Conservation (phyloP, 1,284 basidiomycete genomes). For the Pholiota adiposa region DNA sequence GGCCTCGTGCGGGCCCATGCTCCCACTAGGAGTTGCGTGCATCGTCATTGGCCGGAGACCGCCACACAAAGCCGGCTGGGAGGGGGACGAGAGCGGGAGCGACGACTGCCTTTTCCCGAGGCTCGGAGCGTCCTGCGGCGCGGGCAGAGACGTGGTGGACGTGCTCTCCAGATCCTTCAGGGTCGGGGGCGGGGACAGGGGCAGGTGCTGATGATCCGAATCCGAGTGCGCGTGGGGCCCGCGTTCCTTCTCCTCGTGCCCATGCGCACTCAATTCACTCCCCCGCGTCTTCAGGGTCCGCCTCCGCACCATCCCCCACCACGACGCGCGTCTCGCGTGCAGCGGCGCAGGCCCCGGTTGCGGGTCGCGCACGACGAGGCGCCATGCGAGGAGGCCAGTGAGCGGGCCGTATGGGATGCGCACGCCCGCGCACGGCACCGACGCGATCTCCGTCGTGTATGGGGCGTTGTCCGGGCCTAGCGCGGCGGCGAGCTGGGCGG, state of each 20-base stretch:
- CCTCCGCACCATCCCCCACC: conserved; percentile 2
- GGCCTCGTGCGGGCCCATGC: conserved; percentile 10
- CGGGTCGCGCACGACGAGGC: conserved; percentile 34
- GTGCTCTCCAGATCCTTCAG: background rate
- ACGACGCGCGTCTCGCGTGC: conserved; percentile 19
- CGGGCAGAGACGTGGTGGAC: conserved; percentile 15
- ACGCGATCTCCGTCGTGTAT: conserved; percentile 37
- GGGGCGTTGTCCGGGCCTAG: conserved; percentile 36
- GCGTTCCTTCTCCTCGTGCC: background rate
- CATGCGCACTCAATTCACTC: too few relatives aligned
- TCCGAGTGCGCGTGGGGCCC: background rate
- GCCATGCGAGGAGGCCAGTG: conserved; percentile 41
- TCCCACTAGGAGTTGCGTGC: too few relatives aligned
- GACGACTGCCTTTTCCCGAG: too few relatives aligned
- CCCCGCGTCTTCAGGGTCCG: background rate
- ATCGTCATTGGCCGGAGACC: too few relatives aligned
- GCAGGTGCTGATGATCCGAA: too few relatives aligned
- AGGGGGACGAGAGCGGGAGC: too few relatives aligned
- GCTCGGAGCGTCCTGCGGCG: background rate
- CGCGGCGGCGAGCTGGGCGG: conserved; percentile 24
- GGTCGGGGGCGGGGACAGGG: background rate
- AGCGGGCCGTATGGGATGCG: conserved; percentile 39
- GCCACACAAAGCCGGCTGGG: too few relatives aligned
- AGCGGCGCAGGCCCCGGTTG: conserved; percentile 22
- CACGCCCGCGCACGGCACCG: conserved; percentile 43